Percentiles rank a stretch among this genome's conserved stretches.
Evolutionary conservation across 2,329 filamentous ascomycete species (phyloP).

Genomic region (Penicillium sp.): DNA sequence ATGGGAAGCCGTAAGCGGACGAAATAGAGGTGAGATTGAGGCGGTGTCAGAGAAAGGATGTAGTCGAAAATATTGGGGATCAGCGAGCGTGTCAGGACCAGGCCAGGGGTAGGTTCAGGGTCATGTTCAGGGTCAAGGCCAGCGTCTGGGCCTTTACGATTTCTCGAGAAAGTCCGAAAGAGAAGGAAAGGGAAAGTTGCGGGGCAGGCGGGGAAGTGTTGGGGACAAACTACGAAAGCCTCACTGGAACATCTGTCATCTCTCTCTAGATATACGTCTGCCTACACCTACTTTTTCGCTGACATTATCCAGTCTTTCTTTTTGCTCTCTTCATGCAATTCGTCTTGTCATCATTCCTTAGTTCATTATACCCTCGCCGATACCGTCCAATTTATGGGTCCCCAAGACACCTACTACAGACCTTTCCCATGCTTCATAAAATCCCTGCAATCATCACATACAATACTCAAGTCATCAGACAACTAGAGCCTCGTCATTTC

Average conservation of each 20-base stretch:
- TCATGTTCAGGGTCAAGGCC: not conserved
- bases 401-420: too few species aligned
- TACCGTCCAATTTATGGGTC: too few species aligned
- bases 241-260: too few species aligned
- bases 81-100: not conserved
- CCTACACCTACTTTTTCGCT: too few species aligned
- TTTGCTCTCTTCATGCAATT: too few species aligned
- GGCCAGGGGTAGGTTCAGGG: not conserved
- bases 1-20: not conserved
- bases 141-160: not conserved
- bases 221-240: not conserved
- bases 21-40: not conserved
- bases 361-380: too few species aligned
- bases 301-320: too few species aligned
- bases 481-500: not conserved
- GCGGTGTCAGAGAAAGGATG: too few species aligned
- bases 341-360: too few species aligned
- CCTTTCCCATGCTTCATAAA: too few species aligned
- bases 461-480: not conserved
- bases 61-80: not conserved
- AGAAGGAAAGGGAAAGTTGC: constrained; percentile 9
- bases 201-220: constrained; percentile 25
- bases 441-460: too few species aligned
- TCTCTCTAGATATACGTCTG: too few species aligned
- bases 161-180: not conserved